Base-by-base conservation (phyloP, 2,329 filamentous ascomycete species). In the Diaporthe ampelina region DNA sequence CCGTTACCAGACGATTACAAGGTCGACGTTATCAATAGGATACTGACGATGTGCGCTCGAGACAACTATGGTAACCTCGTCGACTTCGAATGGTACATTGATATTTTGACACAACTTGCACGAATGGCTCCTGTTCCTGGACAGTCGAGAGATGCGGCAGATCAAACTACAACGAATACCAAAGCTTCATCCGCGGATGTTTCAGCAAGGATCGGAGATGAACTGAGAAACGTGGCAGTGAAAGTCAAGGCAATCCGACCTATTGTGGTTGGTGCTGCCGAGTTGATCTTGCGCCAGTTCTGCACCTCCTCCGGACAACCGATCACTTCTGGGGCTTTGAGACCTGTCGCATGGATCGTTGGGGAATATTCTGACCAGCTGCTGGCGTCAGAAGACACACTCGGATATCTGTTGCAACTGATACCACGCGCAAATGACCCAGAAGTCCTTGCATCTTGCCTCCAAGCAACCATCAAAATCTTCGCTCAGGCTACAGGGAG, bases 71-170 rank as follows among this genome's bases (percentile, higher is more conserved):
- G 90, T 52, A 94, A 95, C 80, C 88, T 99, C 63, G 86, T 89
- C 70, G 96, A 99, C 81, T 99, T 99, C 82, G 96, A 98, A 78
- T 99, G 97, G 97, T 98, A 98, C 82, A 93, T 98, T 77, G 94
- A 97, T 77, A 91, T 98, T 37, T 86, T 99, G 40, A 93, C 94
- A 7, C 95, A 98, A 81, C 89, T 99, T 19, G 91, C 98, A 54
- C 91, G 93, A 80, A 88, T 94, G 84, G 87, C 92, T 26, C 93
- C 86, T 0, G 78, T 85, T n/a, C 84, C 88, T 61, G 84, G 85
- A 52, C 79, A 80, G 10, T 78, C 80, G 10, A 85, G 86, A 9
- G 80, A 80, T 7, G 85, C 86, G 54, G 74, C 81, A 10, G 81
- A 83, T 13, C 77, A 80, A 3, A 76, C 81, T 13, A 76, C 80